Percentiles rank a stretch among this genome's conserved stretches.
phyloP scores from a whole-genome alignment of 225 moss, liverwort and hornwort species.

The Antitrichia curtipendula region DNA sequence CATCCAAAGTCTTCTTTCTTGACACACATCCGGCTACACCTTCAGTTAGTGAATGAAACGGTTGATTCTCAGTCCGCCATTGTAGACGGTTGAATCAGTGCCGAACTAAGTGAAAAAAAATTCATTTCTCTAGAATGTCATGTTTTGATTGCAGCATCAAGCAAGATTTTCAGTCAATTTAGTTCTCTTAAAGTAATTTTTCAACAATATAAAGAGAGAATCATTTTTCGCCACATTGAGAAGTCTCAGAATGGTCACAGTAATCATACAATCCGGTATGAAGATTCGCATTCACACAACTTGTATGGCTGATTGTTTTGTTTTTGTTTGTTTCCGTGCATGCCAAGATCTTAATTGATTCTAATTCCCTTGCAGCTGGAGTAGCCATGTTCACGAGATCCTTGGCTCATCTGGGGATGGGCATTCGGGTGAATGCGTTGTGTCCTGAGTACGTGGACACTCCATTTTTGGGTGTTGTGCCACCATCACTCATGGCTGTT shows the following conservation, averaged over 20 bases:
- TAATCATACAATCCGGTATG: background rate
- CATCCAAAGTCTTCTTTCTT: no score
- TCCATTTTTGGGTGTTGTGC: background rate
- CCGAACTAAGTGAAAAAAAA: background rate
- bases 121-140: background rate
- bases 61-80: background rate
- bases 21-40: no score
- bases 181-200: no score
- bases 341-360: no score
- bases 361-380: background rate
- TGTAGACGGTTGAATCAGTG: background rate
- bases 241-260: no score
- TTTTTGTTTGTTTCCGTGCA: no score
- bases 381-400: constrained; percentile 44
- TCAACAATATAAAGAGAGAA: background rate
- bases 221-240: no score
- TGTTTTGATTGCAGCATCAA: no score
- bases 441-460: constrained; percentile 42
- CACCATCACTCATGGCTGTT: background rate
- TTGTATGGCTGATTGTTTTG: no score
- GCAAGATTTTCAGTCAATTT: no score
- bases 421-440: constrained; percentile 61
- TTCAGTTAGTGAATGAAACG: background rate
- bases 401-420: background rate
- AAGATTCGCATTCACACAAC: background rate